Percentiles rank a stretch among this genome's conserved stretches.
Evolutionary conservation across 2,329 filamentous ascomycete genomes (phyloP).

Genomic region (Alternaria rosae): DNA sequence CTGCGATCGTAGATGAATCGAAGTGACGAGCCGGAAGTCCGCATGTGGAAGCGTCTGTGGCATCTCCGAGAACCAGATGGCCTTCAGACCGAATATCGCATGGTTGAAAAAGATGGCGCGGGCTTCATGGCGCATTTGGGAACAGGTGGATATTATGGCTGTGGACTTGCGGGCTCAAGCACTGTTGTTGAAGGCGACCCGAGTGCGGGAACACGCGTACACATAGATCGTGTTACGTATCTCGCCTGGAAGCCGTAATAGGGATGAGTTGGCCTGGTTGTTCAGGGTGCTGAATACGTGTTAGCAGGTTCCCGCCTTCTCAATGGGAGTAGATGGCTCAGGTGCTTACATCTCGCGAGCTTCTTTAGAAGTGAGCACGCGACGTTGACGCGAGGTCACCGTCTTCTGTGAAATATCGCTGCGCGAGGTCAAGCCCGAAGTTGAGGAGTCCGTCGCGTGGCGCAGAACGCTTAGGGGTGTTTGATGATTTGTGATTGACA

Average conservation of each 20-base stretch:
- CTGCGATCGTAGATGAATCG: background rate
- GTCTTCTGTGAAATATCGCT: background rate
- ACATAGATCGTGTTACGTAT: background rate
- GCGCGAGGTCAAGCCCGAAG: background rate
- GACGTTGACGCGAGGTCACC: background rate
- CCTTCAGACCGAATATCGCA: background rate
- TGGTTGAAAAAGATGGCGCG: background rate
- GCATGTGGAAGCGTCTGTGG: background rate
- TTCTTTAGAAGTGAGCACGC: background rate
- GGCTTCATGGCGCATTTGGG: background rate
- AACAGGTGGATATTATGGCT: background rate
- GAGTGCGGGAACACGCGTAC: background rate
- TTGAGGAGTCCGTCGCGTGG: background rate
- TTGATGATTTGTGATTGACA: background rate
- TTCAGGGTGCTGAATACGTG: background rate
- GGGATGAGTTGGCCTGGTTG: background rate
- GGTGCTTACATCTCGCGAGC: background rate
- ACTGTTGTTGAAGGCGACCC: background rate
- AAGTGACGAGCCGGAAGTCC: background rate
- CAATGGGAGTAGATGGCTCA: background rate
- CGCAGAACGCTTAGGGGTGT: background rate
- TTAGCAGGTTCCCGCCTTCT: background rate
- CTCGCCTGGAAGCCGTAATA: background rate
- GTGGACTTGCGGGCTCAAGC: background rate
- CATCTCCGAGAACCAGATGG: background rate